Evolutionary conservation across 495 filamentous ascomycete species (phyloP), one percentile per base, ranked within the genome.

Genomic region (Cercophora newfieldiana): DNA sequence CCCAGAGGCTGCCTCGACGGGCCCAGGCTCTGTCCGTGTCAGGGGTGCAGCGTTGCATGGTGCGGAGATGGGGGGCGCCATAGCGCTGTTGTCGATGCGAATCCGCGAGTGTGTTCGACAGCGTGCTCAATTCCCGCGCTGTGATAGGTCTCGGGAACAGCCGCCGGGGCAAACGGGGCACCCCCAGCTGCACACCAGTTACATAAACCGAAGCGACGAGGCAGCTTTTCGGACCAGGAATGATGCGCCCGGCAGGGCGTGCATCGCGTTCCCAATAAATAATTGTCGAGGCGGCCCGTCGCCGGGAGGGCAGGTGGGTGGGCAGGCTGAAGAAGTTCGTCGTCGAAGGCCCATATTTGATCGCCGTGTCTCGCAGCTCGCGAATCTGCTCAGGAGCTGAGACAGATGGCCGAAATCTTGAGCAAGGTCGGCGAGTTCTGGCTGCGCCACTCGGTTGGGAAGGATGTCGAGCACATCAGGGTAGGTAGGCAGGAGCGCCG

Each of bases 391-490:
- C 30, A 33, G 5, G 5, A 33, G 5, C 21, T 29, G 24, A 57
- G 54, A 57, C 26, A 57, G n/a, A 57, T 57, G 54, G 16, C 12
- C 24, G 54, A 30, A 22, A 60, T 48, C 30, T 48, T 6, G 57
- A 1, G 3, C 30, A 44, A 44, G 12, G 57, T n/a, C 7, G 18
- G 19, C 8, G 37, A 50, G 2, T 61, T 61, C 22, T 61, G 59
- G 59, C 7, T 21, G 14, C 59, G 18, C 24, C 21, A 19, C 10
- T 8, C 28, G 31, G 37, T 50, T 50, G 31, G 16, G n/a, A 29
- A 29, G 59, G 59, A 61, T 28, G 59, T 47, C 19, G 59, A 14
- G 19, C 59, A 61, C 37, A 61, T 61, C 59, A 7, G 59, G 59
- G 59, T 61, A 37, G 59, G 59, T 61, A 37, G 21, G 24, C 30